Evolutionary conservation across 225 moss, liverwort and hornwort genomes (phyloP), one percentile per base, ranked within the genome.

Genomic region (Bryoerythrophyllum caledonicum): DNA sequence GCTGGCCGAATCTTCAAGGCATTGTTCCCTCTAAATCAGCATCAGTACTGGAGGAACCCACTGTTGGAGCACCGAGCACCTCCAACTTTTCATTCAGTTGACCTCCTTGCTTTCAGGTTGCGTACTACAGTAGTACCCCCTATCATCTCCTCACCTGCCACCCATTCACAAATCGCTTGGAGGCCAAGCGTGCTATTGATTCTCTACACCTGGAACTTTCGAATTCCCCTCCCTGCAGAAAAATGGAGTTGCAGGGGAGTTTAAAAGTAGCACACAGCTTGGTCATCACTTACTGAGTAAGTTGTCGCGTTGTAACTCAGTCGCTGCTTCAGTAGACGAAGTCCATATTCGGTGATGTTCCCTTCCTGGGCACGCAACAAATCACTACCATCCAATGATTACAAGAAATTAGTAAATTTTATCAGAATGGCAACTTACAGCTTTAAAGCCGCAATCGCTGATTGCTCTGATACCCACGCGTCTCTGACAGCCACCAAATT

Each of bases 11-110:
- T 55, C 55, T 37, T n/a, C 4, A 54, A 23, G 15, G 69, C n/a
- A 69, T 69, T 37, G 23, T 55, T 55, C 37, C 24, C 13, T 16
- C 55, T 16, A 40, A 19, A 26, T 70, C 4, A 52, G 68, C 6
- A 69, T 55, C 25, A 70, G 37, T 23, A 57, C n/a, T 44, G 24
- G 21, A 48, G 11, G n/a, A n/a, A n/a, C n/a, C n/a, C n/a, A n/a
- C 32, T 61, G 48, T 72, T 32, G 38, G 48, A 72, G 48, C 72
- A 54, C 69, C 35, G 32, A 72, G 48, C 72, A 54, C 69, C 35
- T 69, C n/a, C 27, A 48, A 49, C 28, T 28, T 67, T 19, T 26
- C 30, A 20, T 43, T 71, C 17, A 4, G 11, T 35, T 57, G 70
- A 32, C 69, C 21, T 68, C 53, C 7, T 38, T 37, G 20, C 59